These are phyloP conservation scores for Anthracocystis walkeri DNA, from an alignment of 1,284 basidiomycete genomes.

Conservation along the genomic window DNA sequence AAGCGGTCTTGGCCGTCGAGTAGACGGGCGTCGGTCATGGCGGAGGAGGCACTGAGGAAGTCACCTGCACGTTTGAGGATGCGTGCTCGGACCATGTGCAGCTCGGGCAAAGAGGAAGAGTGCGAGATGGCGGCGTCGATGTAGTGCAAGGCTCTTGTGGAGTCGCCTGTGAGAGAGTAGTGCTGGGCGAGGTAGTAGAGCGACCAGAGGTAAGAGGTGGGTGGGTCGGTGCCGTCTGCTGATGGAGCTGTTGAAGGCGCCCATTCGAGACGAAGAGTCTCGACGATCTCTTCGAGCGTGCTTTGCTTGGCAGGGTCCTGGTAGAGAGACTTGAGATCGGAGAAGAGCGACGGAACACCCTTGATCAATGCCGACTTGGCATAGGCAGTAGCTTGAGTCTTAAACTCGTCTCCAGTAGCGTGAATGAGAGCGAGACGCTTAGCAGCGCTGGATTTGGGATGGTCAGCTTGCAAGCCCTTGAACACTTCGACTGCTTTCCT, in stretches of 20 bases:
- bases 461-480: slow-evolving; percentile 40
- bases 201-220: slow-evolving; percentile 91
- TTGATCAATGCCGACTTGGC: slow-evolving; percentile 80
- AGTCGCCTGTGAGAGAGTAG: slow-evolving; percentile 75
- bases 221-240: slow-evolving; percentile 73
- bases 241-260: slow-evolving; percentile 26
- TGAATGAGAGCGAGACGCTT: slow-evolving; percentile 59
- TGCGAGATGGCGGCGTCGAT: slow-evolving; percentile 80
- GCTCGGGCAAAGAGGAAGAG: slow-evolving; percentile 92
- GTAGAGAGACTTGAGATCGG: slow-evolving; percentile 90
- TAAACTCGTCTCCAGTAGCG: slow-evolving; percentile 75
- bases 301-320: slow-evolving; percentile 76
- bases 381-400: slow-evolving; percentile 78
- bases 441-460: slow-evolving; percentile 57
- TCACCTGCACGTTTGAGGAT: slow-evolving; percentile 90
- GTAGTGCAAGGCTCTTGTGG: slow-evolving; percentile 76
- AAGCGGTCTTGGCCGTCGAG: slow-evolving; percentile 96
- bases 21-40: slow-evolving; percentile 83
- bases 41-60: slow-evolving; percentile 78
- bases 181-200: slow-evolving; percentile 95
- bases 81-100: slow-evolving; percentile 85
- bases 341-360: slow-evolving; percentile 93
- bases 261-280: slow-evolving; percentile 54
- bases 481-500: slow-evolving; percentile 40
- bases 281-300: slow-evolving; percentile 79